phyloP scores from a whole-genome alignment of 768 basidiomycete genomes.

The Leccinum incarnatum region DNA sequence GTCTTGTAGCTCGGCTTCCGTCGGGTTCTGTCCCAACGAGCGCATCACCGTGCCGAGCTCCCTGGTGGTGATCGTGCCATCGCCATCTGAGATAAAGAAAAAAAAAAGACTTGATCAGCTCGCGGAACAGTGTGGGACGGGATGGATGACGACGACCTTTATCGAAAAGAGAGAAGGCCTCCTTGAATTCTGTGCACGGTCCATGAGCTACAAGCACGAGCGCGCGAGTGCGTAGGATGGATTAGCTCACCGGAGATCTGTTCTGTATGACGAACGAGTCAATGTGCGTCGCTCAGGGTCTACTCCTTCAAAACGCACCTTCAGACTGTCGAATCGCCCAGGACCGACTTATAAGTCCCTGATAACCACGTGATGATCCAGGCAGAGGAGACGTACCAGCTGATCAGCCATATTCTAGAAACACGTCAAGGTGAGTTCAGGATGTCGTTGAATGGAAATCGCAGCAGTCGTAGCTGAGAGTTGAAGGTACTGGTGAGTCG shows the following conservation, averaged over 20 bases:
- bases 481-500: constrained; percentile 1
- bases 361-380: constrained; percentile 8
- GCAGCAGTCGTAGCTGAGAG: constrained; percentile 5
- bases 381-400: constrained; percentile 39
- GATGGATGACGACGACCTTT: constrained; percentile 53
- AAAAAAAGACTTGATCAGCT: neutral
- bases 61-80: constrained; percentile 88
- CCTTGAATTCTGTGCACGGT: constrained; percentile 85
- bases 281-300: neutral
- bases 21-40: constrained; percentile 89
- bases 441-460: neutral
- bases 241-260: constrained; percentile 78
- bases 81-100: constrained; percentile 57
- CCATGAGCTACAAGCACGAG: constrained; percentile 2
- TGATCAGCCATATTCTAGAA: constrained; percentile 53
- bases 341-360: constrained; percentile 16
- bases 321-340: constrained; percentile 43
- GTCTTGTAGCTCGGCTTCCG: constrained; percentile 87
- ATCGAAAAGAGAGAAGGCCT: constrained; percentile 97
- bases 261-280: constrained; percentile 46
- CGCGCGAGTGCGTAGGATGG: neutral
- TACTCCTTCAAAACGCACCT: constrained; percentile 38
- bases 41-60: constrained; percentile 95
- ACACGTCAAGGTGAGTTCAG: neutral
- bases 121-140: too few species aligned